Percentiles rank a stretch among this genome's conserved stretches.
Conservation (phyloP, 306 rosid species). For the Quercus cerris region DNA sequence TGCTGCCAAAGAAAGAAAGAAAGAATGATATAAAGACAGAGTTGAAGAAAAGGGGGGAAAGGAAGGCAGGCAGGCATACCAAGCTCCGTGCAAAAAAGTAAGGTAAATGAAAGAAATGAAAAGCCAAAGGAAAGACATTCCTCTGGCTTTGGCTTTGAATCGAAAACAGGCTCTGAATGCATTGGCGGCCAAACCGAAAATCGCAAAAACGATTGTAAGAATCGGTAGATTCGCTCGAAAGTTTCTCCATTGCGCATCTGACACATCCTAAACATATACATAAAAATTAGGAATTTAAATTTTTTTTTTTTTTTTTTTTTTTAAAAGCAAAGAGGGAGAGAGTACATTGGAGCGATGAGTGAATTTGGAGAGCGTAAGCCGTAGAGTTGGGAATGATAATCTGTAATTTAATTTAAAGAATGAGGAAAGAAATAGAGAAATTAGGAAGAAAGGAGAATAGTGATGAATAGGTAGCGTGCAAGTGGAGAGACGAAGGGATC, state of each 20-base stretch:
- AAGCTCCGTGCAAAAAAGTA: constrained; percentile 85
- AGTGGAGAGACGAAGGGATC: constrained; percentile 72
- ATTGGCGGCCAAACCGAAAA: constrained; percentile 54
- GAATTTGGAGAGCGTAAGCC: constrained; percentile 55
- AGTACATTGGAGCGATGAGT: constrained; percentile 60
- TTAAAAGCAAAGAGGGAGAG: neutral
- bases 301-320: too few species aligned
- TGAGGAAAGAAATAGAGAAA: neutral
- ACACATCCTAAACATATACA: constrained; percentile 46
- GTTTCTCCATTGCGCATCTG: constrained; percentile 98
- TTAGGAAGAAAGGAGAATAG: neutral
- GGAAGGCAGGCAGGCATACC: constrained; percentile 51
- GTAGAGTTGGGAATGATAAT: constrained; percentile 42
- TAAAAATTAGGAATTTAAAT: neutral
- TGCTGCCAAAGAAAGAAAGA: constrained; percentile 39
- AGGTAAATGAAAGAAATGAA: constrained; percentile 68
- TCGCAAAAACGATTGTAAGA: constrained; percentile 66
- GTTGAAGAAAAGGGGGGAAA: neutral
- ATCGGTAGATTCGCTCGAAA: constrained; percentile 76
- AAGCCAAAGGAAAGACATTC: constrained; percentile 86
- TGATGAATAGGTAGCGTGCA: constrained; percentile 29
- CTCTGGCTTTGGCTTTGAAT: constrained; percentile 55
- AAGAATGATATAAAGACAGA: neutral
- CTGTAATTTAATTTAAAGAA: constrained; percentile 26
- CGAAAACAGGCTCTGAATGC: constrained; percentile 42